phyloP scores from a whole-genome alignment of 2,329 filamentous ascomycete species.

The Alternaria arborescens region DNA sequence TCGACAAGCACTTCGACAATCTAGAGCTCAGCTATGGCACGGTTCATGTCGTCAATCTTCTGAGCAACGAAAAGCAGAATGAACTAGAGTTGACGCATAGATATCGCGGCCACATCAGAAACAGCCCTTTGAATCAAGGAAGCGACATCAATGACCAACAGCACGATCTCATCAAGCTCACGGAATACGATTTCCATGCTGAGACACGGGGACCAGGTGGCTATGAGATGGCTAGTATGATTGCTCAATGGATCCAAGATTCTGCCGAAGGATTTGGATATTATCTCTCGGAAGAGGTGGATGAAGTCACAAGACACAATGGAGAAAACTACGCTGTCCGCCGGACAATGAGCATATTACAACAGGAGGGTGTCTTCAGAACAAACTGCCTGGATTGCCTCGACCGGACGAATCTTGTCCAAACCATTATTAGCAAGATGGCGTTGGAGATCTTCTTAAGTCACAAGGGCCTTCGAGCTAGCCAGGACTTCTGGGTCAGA shows the following conservation, averaged over 20 bases:
- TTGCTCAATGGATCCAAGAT: slow-evolving; percentile 77
- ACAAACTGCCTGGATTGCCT: slow-evolving; percentile 97
- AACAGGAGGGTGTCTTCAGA: slow-evolving; percentile 94
- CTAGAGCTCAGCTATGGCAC: slow-evolving; percentile 87
- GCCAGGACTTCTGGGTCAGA: slow-evolving; percentile 86
- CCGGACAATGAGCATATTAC: slow-evolving; percentile 73
- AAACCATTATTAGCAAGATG: slow-evolving; percentile 95
- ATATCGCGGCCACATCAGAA: slow-evolving; percentile 79
- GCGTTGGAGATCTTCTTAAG: slow-evolving; percentile 83
- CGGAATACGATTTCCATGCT: slow-evolving; percentile 96
- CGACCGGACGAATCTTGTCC: slow-evolving; percentile 93
- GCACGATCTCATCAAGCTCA: slow-evolving; percentile 78
- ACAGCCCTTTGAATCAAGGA: slow-evolving; percentile 73
- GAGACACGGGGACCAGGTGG: slow-evolving; percentile 87
- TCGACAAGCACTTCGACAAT: slow-evolving; percentile 93
- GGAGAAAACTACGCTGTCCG: slow-evolving; percentile 50
- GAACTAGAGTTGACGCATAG: slow-evolving; percentile 84
- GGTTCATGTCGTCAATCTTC: slow-evolving; percentile 89
- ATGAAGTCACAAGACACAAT: slow-evolving; percentile 60
- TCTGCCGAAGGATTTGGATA: slow-evolving; percentile 93
- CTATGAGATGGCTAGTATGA: slow-evolving; percentile 89
- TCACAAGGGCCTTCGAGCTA: slow-evolving; percentile 74
- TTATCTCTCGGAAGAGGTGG: slow-evolving; percentile 78
- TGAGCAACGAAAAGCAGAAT: slow-evolving; percentile 87
- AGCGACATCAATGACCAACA: slow-evolving; percentile 65